Conservation (phyloP, 768 basidiomycete species). For the Hygrophoropsis aurantiaca region DNA sequence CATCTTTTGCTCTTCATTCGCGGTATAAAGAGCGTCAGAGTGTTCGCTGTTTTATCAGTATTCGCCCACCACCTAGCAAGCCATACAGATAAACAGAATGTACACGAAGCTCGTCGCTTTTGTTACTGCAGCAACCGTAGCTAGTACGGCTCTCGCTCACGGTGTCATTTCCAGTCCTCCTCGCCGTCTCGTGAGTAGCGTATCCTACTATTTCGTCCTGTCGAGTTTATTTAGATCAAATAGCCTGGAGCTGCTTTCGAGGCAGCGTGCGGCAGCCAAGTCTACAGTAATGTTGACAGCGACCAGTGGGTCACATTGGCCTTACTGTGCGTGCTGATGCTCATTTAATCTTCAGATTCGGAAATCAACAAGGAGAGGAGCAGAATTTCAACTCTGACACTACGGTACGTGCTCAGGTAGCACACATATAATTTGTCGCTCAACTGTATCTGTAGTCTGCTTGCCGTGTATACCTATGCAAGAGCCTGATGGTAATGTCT, state of each 20-base stretch:
- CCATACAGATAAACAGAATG: slow-evolving; percentile 36
- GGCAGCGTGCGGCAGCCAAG: slow-evolving; percentile 32
- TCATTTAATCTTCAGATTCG: neutral
- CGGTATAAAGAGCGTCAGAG: neutral
- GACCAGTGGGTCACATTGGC: slow-evolving; percentile 24
- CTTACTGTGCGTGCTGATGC: neutral
- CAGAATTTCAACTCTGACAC: slow-evolving; percentile 1
- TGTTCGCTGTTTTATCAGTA: neutral
- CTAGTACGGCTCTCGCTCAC: slow-evolving; percentile 18
- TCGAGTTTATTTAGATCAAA: slow-evolving; percentile 11
- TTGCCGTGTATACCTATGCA: no score
- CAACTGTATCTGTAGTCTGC: neutral
- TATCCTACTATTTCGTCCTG: neutral
- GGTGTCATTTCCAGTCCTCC: slow-evolving; percentile 29
- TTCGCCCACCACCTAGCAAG: neutral
- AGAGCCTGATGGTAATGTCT: no score
- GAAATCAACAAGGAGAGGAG: neutral
- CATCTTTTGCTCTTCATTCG: neutral
- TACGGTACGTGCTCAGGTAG: neutral
- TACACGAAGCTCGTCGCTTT: slow-evolving; percentile 34
- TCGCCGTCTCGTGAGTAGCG: slow-evolving; percentile 21
- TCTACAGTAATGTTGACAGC: slow-evolving; percentile 20
- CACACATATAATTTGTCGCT: neutral
- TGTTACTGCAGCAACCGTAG: neutral
- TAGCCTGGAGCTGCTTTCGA: slow-evolving; percentile 25